Base-by-base conservation (phyloP, 768 basidiomycete species). In the Coprinellus aureogranulatus region DNA sequence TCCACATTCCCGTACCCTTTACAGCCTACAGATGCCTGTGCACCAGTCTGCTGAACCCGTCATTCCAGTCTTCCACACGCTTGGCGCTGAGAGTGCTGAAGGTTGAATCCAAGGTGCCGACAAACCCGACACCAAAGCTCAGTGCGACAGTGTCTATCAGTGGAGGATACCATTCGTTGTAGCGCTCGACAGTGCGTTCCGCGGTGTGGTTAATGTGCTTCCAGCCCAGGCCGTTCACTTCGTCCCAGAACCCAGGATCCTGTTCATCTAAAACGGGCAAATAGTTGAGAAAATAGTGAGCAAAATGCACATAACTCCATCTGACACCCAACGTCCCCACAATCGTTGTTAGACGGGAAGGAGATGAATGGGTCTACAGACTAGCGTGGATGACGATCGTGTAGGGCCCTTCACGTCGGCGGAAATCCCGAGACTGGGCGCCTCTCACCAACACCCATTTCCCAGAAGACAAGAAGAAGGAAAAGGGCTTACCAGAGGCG, bases 41-140 rank as follows among this genome's bases (percentile, higher is more conserved):
- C 14, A 57, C 56, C 12, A 57, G 49, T 44, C 10, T 40, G 23
- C 25, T 42, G 23, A 42, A 16, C 11, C 56, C 49, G 8, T 27
- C 5, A 31, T 51, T 57, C 49, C 56, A 57, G 25, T 41, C 48
- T 23, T 50, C 23, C 48, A 51, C 49, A 22, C 56, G 49, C 56
- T 40, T 50, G 3, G 22, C 56, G 20, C 37, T 34, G 25, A 57
- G 28, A 31, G 56, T 44, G 49, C 56, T 57, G 30, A 57, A 57
- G 20, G 56, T 50, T 9, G 56, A 57, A 8, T 30, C 23, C 18
- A 28, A n/a, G 14, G 56, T 57, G 12, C 56, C 56, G 20, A 51
- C 56, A 44, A 57, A 51, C 2, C 56, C 49, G 12, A 44, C 49
- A n/a, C 56, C 49, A 27, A 57, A 28, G 23, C 37, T 57, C 4